A percentile compares a stretch with the other conserved stretches of the same genome.
Evolutionary conservation across 2,329 filamentous ascomycete species (phyloP).

Genomic region (Karstenula rhodostoma): DNA sequence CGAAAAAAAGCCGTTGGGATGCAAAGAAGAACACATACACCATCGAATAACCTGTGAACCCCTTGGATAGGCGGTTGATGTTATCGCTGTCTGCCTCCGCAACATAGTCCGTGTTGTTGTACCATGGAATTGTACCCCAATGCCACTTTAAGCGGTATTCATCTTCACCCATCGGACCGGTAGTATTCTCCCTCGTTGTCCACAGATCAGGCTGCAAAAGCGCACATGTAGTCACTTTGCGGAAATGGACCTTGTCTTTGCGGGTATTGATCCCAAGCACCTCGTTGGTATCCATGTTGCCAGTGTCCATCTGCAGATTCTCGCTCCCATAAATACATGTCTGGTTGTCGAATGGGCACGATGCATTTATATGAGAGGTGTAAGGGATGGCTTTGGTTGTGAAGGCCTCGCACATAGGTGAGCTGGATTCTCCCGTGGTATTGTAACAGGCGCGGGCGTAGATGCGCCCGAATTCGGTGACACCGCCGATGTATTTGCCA

Average conservation of each 20-base stretch:
- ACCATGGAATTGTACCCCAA: slow-evolving; percentile 12
- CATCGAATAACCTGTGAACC: slow-evolving; percentile 7
- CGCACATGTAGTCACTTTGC: slow-evolving; percentile 16
- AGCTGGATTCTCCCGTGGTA: not conserved
- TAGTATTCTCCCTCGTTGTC: slow-evolving; percentile 10
- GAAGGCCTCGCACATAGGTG: slow-evolving; percentile 18
- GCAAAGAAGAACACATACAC: not conserved
- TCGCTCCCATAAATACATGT: slow-evolving; percentile 9
- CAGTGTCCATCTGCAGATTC: slow-evolving; percentile 19
- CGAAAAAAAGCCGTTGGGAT: not conserved
- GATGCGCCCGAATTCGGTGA: slow-evolving; percentile 15
- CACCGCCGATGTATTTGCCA: slow-evolving; percentile 8
- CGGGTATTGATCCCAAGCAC: slow-evolving; percentile 10
- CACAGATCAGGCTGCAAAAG: slow-evolving; percentile 14
- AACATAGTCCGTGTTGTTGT: slow-evolving; percentile 10
- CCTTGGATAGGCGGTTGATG: slow-evolving; percentile 2
- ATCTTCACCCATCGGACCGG: slow-evolving; percentile 6
- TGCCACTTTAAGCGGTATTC: slow-evolving; percentile 8
- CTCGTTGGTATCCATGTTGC: slow-evolving; percentile 16
- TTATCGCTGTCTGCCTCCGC: slow-evolving; percentile 6
- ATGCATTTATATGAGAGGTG: slow-evolving; percentile 5
- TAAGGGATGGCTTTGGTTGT: slow-evolving; percentile 10
- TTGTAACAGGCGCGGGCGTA: slow-evolving; percentile 20
- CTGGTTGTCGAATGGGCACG: slow-evolving; percentile 17
- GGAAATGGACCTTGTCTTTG: slow-evolving; percentile 14